These are phyloP conservation scores for Trypanosoma caninum DNA, from an alignment of 208 protist species.

Conservation along the genomic window DNA sequence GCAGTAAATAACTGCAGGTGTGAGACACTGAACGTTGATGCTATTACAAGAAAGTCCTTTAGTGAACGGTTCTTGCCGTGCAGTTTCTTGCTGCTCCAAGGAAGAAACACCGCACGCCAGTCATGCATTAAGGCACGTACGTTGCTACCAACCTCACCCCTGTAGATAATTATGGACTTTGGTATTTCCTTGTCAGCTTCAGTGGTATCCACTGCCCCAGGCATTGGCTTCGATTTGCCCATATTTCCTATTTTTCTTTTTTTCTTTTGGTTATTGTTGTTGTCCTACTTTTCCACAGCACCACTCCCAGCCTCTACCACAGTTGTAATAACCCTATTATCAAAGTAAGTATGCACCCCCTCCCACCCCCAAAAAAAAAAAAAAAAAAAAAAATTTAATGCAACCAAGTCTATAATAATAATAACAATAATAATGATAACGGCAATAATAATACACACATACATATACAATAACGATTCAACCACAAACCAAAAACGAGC, in stretches of 20 bases:
- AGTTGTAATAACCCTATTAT: not conserved
- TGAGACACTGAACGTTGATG: constrained; percentile 75
- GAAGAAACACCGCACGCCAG: constrained; percentile 88
- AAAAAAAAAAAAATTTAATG: constrained; percentile 17
- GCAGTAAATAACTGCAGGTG: constrained; percentile 89
- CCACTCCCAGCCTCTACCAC: too few relatives aligned
- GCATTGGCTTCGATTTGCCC: constrained; percentile 36
- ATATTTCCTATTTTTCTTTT: constrained; percentile 12
- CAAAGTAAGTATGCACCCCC: too few relatives aligned
- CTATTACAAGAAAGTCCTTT: constrained; percentile 84
- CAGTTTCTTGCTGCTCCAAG: constrained; percentile 87
- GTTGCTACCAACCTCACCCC: constrained; percentile 73
- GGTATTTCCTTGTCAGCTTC: constrained; percentile 85
- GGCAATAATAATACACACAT: not conserved
- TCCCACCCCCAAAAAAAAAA: constrained; percentile 22
- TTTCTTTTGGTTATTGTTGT: not conserved
- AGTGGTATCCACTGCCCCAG: constrained; percentile 79
- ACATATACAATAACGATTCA: too few relatives aligned
- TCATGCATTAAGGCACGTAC: constrained; percentile 89
- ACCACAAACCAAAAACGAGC: too few relatives aligned
- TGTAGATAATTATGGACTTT: constrained; percentile 91
- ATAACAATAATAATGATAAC: constrained; percentile 1
- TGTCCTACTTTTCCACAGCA: not conserved
- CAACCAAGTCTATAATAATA: not conserved
- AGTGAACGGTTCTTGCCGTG: constrained; percentile 88